Evolutionary conservation across 2,329 filamentous ascomycete genomes (phyloP), one percentile per base, ranked within the genome.

Genomic region (Fusarium azukiicola): DNA sequence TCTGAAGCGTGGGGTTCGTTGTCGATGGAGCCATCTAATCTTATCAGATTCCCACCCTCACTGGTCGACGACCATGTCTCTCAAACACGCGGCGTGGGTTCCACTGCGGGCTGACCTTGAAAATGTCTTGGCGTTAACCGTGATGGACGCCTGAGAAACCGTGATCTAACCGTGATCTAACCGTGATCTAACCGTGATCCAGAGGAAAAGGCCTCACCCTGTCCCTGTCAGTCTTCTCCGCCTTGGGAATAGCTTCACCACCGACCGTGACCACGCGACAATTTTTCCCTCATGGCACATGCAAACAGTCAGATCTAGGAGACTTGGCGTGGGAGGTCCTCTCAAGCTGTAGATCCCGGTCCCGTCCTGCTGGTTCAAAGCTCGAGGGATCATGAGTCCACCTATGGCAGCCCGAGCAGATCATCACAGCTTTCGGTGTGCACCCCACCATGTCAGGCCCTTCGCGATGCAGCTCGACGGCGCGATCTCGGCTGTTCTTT

Each of bases 21-120:
- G 23, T 36, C 49, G 21, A 54, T 52, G 67, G 77, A 66, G 64
- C 67, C 79, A 81, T 81, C 80, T 81, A 81, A 80, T 81, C 80
- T 81, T 78, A 81, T 80, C 78, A 78, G 80, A 81, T 80, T 70
- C 66, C 64, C 68, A 72, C 17, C 42, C 32, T 2, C 27, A 44
- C 38, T 54, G 52, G 52, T 36, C 27, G 17, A 17, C 58, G 44
- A 44, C 61, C n/a, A 63, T 14, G 12, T 5, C 14, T 46, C 42
- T 40, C 14, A 63, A 66, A 66, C 61, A 66, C 61, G 61, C 61
- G 40, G 61, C 61, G 40, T 32, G 23, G 42, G 61, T 46, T 32
- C 61, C 44, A 47, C 32, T 46, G 9, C 71, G 69, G 67, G n/a
- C 67, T 70, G 68, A 74, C 64, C 50, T 32, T 23, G 56, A 19